Evolutionary conservation across 495 filamentous ascomycete genomes (phyloP).

Genomic region (Annulohypoxylon maeteangense): DNA sequence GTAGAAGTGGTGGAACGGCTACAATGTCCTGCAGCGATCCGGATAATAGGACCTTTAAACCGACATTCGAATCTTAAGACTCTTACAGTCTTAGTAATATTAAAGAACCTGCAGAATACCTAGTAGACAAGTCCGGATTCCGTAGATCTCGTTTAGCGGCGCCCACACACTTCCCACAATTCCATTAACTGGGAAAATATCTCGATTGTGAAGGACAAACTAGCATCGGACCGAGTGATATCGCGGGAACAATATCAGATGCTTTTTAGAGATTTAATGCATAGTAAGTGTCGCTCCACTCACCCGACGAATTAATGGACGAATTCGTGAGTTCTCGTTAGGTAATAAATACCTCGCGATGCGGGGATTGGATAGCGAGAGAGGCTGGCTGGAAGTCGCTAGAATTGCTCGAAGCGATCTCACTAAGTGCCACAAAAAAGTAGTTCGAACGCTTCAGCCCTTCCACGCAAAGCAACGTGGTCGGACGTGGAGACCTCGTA

Average conservation of each 20-base stretch:
- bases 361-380: constrained; percentile 9
- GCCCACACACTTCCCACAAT: constrained; percentile 19
- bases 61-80: not conserved
- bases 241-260: constrained; percentile 16
- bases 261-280: not conserved
- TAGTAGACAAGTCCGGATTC: constrained; percentile 14
- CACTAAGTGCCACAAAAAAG: constrained; percentile 19
- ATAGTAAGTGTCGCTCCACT: constrained; percentile 15
- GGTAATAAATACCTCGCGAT: constrained; percentile 22
- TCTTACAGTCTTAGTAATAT: not conserved
- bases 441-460: constrained; percentile 23
- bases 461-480: constrained; percentile 33
- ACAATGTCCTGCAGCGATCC: constrained; percentile 13
- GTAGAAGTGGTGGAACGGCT: constrained; percentile 28
- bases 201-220: constrained; percentile 10
- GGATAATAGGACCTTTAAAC: constrained; percentile 11
- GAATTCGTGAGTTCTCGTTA: constrained; percentile 12
- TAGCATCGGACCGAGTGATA: constrained; percentile 35
- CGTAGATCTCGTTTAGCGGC: constrained; percentile 9
- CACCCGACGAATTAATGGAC: constrained; percentile 2
- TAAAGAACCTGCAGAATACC: not conserved
- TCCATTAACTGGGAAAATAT: constrained; percentile 18
- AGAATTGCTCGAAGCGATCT: not conserved
- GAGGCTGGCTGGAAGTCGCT: constrained; percentile 27
- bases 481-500: constrained; percentile 11